phyloP scores from a whole-genome alignment of 148 eudicot genomes.

The Camellia japonica region DNA sequence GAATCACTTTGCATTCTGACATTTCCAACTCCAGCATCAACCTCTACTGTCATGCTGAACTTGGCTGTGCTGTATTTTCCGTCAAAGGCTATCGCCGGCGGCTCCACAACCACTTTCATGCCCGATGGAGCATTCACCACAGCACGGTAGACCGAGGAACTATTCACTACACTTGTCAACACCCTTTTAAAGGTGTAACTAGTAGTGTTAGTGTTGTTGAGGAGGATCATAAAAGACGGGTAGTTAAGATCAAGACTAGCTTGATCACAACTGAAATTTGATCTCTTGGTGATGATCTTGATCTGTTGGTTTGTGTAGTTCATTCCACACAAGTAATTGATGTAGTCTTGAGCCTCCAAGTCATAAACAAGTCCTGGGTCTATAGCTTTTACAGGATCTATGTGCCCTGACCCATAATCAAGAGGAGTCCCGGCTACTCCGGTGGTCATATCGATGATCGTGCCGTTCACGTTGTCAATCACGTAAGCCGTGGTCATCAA shows the following conservation, averaged over 20 bases:
- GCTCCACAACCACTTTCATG: constrained; percentile 20
- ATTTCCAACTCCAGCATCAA: not conserved
- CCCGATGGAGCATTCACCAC: constrained; percentile 15
- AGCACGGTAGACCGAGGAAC: not conserved
- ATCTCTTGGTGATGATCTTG: constrained; percentile 7
- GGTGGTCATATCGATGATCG: constrained; percentile 16
- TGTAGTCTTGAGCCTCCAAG: constrained; percentile 6
- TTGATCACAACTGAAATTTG: not conserved
- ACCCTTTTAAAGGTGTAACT: constrained; percentile 23
- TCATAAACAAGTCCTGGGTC: constrained; percentile 29
- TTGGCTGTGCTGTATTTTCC: constrained; percentile 13
- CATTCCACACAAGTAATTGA: constrained; percentile 22
- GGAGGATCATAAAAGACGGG: constrained; percentile 23
- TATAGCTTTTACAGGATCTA: constrained; percentile 23
- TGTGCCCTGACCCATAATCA: constrained; percentile 25
- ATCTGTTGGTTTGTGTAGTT: constrained; percentile 14
- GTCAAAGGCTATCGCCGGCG: constrained; percentile 1
- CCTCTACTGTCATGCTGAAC: constrained; percentile 13
- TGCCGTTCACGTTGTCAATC: constrained; percentile 2
- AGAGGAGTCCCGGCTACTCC: constrained; percentile 14
- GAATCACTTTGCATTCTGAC: not conserved
- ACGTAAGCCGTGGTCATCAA: constrained; percentile 27
- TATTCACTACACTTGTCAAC: constrained; percentile 12
- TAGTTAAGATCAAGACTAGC: constrained; percentile 24
- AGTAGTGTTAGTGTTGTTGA: constrained; percentile 13